phyloP scores from a whole-genome alignment of 768 basidiomycete species.

The Phallus indusiatus region DNA sequence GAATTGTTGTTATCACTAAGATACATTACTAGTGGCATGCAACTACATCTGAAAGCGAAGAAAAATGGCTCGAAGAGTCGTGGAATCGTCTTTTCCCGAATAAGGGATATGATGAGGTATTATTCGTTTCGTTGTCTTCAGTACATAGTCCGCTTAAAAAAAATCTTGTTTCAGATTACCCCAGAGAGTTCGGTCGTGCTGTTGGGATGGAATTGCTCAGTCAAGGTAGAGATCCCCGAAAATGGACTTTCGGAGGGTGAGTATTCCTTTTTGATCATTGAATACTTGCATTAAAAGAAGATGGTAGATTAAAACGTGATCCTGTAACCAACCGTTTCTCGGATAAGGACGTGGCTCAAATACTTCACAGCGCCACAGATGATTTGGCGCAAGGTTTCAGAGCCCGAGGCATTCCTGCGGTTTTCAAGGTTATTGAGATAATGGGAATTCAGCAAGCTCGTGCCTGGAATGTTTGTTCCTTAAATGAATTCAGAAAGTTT shows the following conservation, averaged over 20 bases:
- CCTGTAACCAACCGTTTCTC: slow-evolving; percentile 46
- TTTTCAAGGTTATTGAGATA: slow-evolving; percentile 70
- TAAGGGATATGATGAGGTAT: slow-evolving; percentile 34
- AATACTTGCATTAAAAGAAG: not conserved
- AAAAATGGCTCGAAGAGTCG: slow-evolving; percentile 50
- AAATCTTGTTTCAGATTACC: slow-evolving; percentile 23
- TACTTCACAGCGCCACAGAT: slow-evolving; percentile 60
- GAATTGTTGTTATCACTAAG: not conserved
- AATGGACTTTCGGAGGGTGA: slow-evolving; percentile 64
- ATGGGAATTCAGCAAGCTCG: slow-evolving; percentile 78
- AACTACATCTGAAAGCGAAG: slow-evolving; percentile 63
- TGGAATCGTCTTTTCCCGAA: slow-evolving; percentile 46
- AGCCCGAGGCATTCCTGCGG: slow-evolving; percentile 65
- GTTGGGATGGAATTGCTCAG: slow-evolving; percentile 24
- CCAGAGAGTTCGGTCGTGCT: slow-evolving; percentile 40
- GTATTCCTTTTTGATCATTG: slow-evolving; percentile 12
- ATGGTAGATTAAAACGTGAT: slow-evolving; percentile 50
- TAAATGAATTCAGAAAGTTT: slow-evolving; percentile 81
- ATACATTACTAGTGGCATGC: slow-evolving; percentile 51
- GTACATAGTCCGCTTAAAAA: not conserved
- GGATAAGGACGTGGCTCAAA: slow-evolving; percentile 58
- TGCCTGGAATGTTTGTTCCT: slow-evolving; percentile 69
- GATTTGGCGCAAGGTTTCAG: slow-evolving; percentile 65
- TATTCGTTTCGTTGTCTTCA: not conserved
- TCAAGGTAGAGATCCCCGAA: slow-evolving; percentile 34